phyloP scores from a whole-genome alignment of 129 eudicot genomes.

The Centrapalus pauciflorus region DNA sequence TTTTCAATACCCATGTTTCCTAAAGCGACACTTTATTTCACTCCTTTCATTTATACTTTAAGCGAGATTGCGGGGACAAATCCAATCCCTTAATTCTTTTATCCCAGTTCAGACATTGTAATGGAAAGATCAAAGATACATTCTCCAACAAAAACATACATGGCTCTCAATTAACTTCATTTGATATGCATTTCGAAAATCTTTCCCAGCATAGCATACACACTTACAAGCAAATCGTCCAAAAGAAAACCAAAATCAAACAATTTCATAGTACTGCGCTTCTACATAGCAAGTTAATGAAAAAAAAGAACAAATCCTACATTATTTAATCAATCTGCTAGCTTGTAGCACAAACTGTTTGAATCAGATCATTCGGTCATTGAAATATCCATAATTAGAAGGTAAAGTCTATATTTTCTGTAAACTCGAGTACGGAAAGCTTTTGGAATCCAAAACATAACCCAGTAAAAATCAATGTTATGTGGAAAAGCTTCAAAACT shows the following conservation, averaged over 20 bases:
- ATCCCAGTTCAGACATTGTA: background rate
- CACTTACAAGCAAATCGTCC: background rate
- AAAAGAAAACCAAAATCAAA: background rate
- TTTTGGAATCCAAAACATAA: background rate
- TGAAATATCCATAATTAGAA: background rate
- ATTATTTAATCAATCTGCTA: background rate
- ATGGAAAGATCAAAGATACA: background rate
- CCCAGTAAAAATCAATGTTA: background rate
- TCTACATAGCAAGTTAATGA: background rate
- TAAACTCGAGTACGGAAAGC: background rate
- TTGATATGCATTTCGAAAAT: background rate
- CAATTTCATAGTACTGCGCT: background rate
- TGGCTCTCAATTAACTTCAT: background rate
- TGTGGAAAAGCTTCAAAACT: background rate
- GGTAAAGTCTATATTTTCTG: background rate
- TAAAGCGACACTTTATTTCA: slow-evolving; percentile 7
- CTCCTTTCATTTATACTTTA: slow-evolving; percentile 18
- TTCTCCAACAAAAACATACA: background rate
- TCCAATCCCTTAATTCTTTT: too few species aligned
- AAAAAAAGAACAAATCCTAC: background rate
- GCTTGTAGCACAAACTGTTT: background rate
- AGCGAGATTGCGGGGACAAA: slow-evolving; percentile 5
- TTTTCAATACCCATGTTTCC: slow-evolving; percentile 10
- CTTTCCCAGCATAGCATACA: background rate
- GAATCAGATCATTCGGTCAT: background rate